phyloP scores from a whole-genome alignment of 2,329 filamentous ascomycete genomes.

The Xylaria sp. region DNA sequence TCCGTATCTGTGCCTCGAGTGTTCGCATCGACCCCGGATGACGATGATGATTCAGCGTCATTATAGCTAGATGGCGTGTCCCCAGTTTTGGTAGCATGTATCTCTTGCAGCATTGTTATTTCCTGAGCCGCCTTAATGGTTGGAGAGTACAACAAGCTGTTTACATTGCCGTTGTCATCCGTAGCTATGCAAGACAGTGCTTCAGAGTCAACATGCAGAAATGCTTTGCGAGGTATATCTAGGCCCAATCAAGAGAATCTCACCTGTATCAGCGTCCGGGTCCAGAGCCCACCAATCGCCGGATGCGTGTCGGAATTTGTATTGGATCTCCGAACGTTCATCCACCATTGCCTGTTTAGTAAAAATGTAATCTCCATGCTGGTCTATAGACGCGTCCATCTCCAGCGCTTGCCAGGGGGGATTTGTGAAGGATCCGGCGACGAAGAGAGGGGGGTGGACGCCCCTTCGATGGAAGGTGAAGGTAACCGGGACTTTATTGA shows the following conservation, averaged over 20 bases:
- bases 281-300: conserved; percentile 78
- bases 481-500: conserved; percentile 58
- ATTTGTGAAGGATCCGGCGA: conserved; percentile 75
- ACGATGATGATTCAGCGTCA: conserved; percentile 38
- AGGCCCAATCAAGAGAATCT: conserved; percentile 38
- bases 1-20: conserved; percentile 49
- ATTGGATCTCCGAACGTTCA: conserved; percentile 72
- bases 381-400: conserved; percentile 67
- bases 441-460: conserved; percentile 73
- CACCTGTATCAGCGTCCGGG: conserved; percentile 69
- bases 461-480: conserved; percentile 71
- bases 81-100: conserved; percentile 34
- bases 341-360: conserved; percentile 65
- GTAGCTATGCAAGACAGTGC: conserved; percentile 45
- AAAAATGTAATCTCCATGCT: conserved; percentile 68
- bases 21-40: conserved; percentile 45
- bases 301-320: conserved; percentile 77
- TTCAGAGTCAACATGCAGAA: conserved; percentile 15
- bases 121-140: conserved; percentile 36
- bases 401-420: conserved; percentile 75
- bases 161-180: conserved; percentile 60
- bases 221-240: neutral
- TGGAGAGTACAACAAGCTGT: conserved; percentile 58
- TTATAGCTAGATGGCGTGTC: conserved; percentile 26
- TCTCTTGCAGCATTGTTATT: conserved; percentile 32